phyloP scores from a whole-genome alignment of 1,284 basidiomycete species.

The Laetiporus sulphureus region DNA sequence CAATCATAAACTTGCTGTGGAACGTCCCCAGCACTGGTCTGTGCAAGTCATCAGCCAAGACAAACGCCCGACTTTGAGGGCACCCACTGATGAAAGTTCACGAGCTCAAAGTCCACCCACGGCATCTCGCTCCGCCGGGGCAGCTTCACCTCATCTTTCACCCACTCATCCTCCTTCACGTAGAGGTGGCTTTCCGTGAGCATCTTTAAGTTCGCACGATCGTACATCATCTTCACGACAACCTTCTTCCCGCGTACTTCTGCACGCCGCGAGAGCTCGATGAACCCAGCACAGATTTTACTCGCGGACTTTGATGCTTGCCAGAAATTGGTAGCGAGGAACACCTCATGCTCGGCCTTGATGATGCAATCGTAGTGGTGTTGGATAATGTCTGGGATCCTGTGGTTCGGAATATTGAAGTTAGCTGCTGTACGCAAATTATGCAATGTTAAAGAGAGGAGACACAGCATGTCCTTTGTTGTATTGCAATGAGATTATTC shows the following conservation, averaged over 20 bases:
- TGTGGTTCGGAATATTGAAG: constrained; percentile 10
- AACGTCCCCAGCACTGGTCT: constrained; percentile 65
- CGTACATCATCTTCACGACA: constrained; percentile 62
- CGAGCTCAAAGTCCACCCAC: constrained; percentile 55
- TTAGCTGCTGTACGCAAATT: not conserved
- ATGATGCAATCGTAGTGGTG: constrained; percentile 48
- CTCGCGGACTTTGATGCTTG: constrained; percentile 44
- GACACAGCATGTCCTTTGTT: too few species aligned
- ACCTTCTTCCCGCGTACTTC: constrained; percentile 41
- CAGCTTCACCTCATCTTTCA: constrained; percentile 41
- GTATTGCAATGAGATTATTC: too few species aligned
- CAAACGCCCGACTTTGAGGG: not conserved
- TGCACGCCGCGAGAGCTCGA: constrained; percentile 44
- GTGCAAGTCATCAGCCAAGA: not conserved
- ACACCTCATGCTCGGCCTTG: constrained; percentile 46
- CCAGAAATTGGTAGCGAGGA: constrained; percentile 53
- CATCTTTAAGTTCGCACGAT: constrained; percentile 57
- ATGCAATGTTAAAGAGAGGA: too few species aligned
- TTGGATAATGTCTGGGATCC: constrained; percentile 56
- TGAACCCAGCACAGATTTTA: constrained; percentile 46
- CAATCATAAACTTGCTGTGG: constrained; percentile 73
- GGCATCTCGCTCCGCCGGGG: constrained; percentile 53
- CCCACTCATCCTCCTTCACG: constrained; percentile 42
- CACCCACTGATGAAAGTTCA: constrained; percentile 38
- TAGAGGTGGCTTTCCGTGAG: constrained; percentile 48